A percentile compares a stretch with the other conserved stretches of the same genome.
Evolutionary conservation across 1,139 yeast genomes (phyloP).

Genomic region (Casaregolazyma suthepensis): DNA sequence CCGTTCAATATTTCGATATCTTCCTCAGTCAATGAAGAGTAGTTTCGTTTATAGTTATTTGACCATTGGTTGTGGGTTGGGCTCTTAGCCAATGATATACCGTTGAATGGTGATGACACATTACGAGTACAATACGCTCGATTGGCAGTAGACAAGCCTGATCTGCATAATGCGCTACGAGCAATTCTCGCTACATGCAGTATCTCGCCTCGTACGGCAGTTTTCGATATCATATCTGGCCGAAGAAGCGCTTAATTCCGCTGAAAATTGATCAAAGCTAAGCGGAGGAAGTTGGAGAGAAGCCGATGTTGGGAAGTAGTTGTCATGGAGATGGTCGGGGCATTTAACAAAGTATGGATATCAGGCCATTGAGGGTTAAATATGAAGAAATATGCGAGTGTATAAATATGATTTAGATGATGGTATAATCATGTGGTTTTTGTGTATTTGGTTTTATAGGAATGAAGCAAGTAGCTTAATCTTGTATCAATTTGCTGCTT

Average conservation of each 20-base stretch:
- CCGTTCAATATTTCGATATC: constrained; percentile 26
- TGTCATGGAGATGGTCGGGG: not conserved
- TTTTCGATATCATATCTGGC: not conserved
- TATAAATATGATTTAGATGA: too few species aligned
- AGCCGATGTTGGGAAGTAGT: not conserved
- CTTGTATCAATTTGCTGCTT: too few species aligned
- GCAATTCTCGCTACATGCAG: not conserved
- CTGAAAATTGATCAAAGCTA: not conserved
- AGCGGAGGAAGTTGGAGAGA: not conserved
- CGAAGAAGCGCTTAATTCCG: not conserved
- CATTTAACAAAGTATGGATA: not conserved
- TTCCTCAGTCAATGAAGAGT: constrained; percentile 4
- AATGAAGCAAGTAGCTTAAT: too few species aligned
- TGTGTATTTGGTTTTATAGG: too few species aligned
- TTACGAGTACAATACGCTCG: not conserved
- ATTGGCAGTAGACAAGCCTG: not conserved
- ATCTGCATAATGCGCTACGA: not conserved
- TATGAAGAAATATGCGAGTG: too few species aligned
- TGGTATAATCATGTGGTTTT: too few species aligned
- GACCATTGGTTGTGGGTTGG: not conserved
- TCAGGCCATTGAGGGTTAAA: not conserved
- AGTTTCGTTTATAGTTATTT: not conserved
- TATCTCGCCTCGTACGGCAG: not conserved
- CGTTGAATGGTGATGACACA: constrained; percentile 5
- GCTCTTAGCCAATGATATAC: constrained; percentile 1